A percentile compares a stretch with the other conserved stretches of the same genome.
These are phyloP conservation scores for Lachnellula arida DNA, from an alignment of 2,329 filamentous ascomycete genomes.

Conservation along the genomic window DNA sequence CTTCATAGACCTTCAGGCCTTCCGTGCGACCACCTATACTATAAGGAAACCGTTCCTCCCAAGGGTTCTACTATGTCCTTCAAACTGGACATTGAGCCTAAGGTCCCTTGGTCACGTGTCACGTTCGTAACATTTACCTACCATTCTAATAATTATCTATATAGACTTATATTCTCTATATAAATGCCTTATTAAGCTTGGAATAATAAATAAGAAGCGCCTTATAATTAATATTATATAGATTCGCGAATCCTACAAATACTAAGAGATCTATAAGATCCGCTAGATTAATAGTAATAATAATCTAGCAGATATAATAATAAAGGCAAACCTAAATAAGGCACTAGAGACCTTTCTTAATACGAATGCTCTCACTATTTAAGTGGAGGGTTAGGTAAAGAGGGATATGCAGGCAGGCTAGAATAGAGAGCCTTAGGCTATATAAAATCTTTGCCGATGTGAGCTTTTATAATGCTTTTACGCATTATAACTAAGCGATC, in stretches of 20 bases:
- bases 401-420: background rate
- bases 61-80: no score
- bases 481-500: background rate
- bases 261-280: constrained; percentile 5
- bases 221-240: background rate
- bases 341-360: constrained; percentile 1
- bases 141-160: no score
- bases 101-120: no score
- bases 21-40: no score
- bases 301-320: background rate
- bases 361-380: constrained; percentile 1
- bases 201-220: background rate
- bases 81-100: no score
- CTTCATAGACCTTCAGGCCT: no score
- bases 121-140: no score
- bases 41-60: no score
- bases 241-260: background rate
- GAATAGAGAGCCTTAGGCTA: background rate
- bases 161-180: no score
- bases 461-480: background rate
- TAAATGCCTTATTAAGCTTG: no score
- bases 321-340: background rate
- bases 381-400: constrained; percentile 1
- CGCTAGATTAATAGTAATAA: background rate
- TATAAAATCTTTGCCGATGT: background rate